Base-by-base conservation (phyloP, 2,329 filamentous ascomycete species). In the Aureobasidium sp. region DNA sequence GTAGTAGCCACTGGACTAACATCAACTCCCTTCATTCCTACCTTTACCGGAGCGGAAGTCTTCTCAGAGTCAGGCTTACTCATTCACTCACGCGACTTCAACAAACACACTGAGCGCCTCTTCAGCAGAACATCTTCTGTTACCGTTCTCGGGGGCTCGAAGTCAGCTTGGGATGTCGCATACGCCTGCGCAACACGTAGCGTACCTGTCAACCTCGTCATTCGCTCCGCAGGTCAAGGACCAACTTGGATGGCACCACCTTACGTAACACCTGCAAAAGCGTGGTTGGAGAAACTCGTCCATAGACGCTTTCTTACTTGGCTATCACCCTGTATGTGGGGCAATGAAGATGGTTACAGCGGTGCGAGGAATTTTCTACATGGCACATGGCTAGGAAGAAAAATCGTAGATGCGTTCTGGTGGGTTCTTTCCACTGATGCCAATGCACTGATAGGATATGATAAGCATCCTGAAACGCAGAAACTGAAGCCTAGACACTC, bases 301-400 rank as follows among this genome's bases (percentile, higher is more conserved):
- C 85, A 87, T 38, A 91, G 87, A 0, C 88, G 92, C 0, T 84
- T 92, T 69, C 78, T 94, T 62, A 91, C 88, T 2, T 94, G 90
- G 89, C 89, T 95, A 76, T 90, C 87, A 60, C 92, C 93, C 0
- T 94, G 91, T 73, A 85, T 91, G 18, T 95, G 91, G 90, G 90
- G 89, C 6, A 81, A 83, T 2, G 85, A 84, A 2, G 90, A 89
- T 71, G 90, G 90, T 1, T 91, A 85, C 69, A 79, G 83, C 16
- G 79, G 78, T 15, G 79, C 87, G 2, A 83, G 88, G 4, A 73
- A 76, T 13, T 87, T 91, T 67, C 79, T 90, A 54, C 89, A 92
- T 69, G 80, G 82, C 27, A 91, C 87, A 0, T 76, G 79, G 40
- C 62, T 90, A 2, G 90, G 90, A 2, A 83, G 88, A 0, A 80